Evolutionary conservation across 176 grass and related monocot genomes (phyloP), one percentile per base, ranked within the genome.

Genomic region (Carex littledalei): DNA sequence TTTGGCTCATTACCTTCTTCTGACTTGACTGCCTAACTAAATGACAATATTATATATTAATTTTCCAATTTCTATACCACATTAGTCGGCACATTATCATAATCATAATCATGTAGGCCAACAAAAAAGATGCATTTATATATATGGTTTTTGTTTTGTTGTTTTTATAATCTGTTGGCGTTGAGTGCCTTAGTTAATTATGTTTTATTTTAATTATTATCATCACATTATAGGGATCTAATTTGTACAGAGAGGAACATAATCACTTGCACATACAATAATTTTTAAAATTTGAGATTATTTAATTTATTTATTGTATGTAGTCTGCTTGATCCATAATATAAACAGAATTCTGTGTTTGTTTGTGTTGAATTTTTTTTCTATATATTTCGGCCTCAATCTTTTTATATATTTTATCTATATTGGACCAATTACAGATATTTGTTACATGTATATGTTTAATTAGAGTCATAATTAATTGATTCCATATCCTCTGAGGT

Each of bases 21-120:
- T 83, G 81, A 83, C 45, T 67, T 82, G 79, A 83, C 64, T 83
- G 15, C 14, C 81, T 53, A 83, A 52, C 81, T 83, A 83, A 68
- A 32, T 83, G 49, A 9, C 61, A 83, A 31, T 52, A 83, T 83
- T 32, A 67, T 67, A 64, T 37, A 18, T 71, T 41, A 45, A 72
- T 64, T 21, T 81, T 15, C 24, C 50, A 24, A 31, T 81, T 62
- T 62, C 79, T 21, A 81, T 83, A 66, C 32, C 81, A 83, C 62
- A 66, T 67, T 66, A 67, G 59, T 82, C 41, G 79, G 79, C 79
- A 52, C 61, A 69, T 83, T 67, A 83, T 83, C 68, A 52, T 50
- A 50, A 50, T 83, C 62, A 18, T 83, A 83, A 83, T 56, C 61
- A 52, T 67, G 61, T 83, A 52, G 37, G 59, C 39, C 61, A 50